These are phyloP conservation scores for Salvia rosmarinus DNA, from an alignment of 257 asterid genomes.

Conservation along the genomic window DNA sequence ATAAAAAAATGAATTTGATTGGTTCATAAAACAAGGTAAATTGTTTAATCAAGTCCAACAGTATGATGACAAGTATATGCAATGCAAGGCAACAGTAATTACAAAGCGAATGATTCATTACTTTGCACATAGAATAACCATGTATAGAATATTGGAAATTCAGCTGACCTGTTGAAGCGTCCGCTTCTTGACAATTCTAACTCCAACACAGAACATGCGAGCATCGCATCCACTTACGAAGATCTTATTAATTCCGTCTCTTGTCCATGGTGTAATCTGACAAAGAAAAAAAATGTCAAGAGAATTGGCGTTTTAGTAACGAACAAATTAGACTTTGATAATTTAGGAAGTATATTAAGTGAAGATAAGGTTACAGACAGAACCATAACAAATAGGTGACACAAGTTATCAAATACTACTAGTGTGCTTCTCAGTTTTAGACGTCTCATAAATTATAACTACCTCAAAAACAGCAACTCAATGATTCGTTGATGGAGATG, in stretches of 20 bases:
- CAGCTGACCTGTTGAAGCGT: slow-evolving; percentile 75
- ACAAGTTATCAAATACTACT: background rate
- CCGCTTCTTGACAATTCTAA: slow-evolving; percentile 89
- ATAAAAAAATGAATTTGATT: background rate
- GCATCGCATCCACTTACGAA: slow-evolving; percentile 84
- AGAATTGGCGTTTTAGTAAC: background rate
- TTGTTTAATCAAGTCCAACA: background rate
- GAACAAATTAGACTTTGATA: background rate
- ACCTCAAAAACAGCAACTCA: background rate
- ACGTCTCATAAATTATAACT: background rate
- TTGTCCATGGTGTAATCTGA: slow-evolving; percentile 88
- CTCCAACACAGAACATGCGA: slow-evolving; percentile 90
- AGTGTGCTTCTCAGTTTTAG: background rate
- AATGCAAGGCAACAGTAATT: slow-evolving; percentile 7
- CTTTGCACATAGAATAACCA: slow-evolving; percentile 14
- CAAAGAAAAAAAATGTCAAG: slow-evolving; percentile 40
- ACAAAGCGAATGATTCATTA: slow-evolving; percentile 4
- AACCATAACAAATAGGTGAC: slow-evolving; percentile 5
- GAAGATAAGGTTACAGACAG: background rate
- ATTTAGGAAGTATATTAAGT: background rate
- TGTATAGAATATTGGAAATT: background rate
- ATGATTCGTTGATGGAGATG: background rate
- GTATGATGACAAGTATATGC: background rate
- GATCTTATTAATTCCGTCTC: slow-evolving; percentile 93
- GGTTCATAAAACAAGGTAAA: background rate